Evolutionary conservation across 225 moss, liverwort and hornwort species (phyloP), one percentile per base, ranked within the genome.

Genomic region (Ulota crispa): DNA sequence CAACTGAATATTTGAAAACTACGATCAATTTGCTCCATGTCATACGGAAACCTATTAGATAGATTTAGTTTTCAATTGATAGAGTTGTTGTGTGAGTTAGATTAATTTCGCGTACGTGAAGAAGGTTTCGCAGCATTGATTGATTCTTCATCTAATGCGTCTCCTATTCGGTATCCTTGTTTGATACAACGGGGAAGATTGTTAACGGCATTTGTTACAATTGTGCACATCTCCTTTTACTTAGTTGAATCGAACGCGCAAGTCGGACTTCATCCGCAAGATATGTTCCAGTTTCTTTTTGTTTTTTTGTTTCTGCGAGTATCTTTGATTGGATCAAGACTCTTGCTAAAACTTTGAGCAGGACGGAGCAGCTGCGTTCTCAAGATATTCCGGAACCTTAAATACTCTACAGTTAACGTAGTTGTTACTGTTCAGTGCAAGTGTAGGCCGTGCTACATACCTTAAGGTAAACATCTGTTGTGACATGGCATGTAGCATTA

Each of bases 401-500:
- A 34, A 34, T 43, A 23, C 39, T 78, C 73, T 34, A 27, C 52
- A 68, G 73, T 78, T 26, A 10, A 62, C 41, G 23, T 42, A 37
- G 36, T 4, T 47, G 50, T 65, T 57, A 27, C 72, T 72, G 65
- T 86, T 80, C 52, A 53, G 50, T 11, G 65, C 39, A 31, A 18
- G 23, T 55, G 34, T 72, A 70, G 71, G 21, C 55, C 55, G 64
- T 37, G 13, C 68, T 79, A 34, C 32, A 4, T 32, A 28, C 56
- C 60, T 37, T 18, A 18, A 18, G 77, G 52, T 77, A 4, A 16
- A 19, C n/a, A 55, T 32, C 27, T 36, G 43, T 55, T 66, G 24
- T 50, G 75, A 64, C 39, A 59, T 65, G 78, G 78, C 78, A 87
- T 87, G 84, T 78, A 69, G 70, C 24, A 15, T 13, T 31, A 54